Evolutionary conservation across 129 eudicot species (phyloP).

Genomic region (Arctium lappa): DNA sequence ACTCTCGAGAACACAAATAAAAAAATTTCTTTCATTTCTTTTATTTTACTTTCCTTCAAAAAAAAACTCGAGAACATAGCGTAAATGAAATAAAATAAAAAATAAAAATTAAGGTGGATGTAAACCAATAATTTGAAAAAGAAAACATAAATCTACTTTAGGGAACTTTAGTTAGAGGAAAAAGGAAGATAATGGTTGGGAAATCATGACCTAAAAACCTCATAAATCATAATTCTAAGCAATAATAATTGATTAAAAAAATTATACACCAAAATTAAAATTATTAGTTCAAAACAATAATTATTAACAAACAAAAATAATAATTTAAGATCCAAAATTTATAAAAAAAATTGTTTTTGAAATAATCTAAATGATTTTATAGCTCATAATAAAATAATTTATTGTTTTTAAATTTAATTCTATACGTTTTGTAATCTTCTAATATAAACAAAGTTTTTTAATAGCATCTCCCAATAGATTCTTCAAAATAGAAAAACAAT

Average conservation of each 20-base stretch:
- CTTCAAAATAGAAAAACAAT: too few species aligned
- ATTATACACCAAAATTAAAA: not conserved
- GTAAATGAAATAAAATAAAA: not conserved
- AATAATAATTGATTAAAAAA: not conserved
- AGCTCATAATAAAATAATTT: not conserved
- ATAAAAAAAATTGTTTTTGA: too few species aligned
- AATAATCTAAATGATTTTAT: not conserved
- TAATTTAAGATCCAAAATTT: not conserved
- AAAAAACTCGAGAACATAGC: too few species aligned
- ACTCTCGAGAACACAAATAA: too few species aligned
- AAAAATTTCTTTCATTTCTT: too few species aligned
- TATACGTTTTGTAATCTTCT: not conserved
- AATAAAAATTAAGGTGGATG: not conserved
- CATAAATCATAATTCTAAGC: not conserved
- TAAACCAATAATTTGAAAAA: constrained; percentile 4
- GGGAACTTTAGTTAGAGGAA: constrained; percentile 13
- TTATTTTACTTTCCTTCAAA: too few species aligned
- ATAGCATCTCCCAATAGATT: too few species aligned
- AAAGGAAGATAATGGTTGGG: constrained; percentile 10
- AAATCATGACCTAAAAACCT: not conserved
- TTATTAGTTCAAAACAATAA: too few species aligned
- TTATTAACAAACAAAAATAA: not conserved
- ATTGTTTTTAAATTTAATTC: not conserved
- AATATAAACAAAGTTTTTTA: not conserved
- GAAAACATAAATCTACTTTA: constrained; percentile 14